Base-by-base conservation (phyloP, 768 basidiomycete species). In the Glaciozyma martinii region DNA sequence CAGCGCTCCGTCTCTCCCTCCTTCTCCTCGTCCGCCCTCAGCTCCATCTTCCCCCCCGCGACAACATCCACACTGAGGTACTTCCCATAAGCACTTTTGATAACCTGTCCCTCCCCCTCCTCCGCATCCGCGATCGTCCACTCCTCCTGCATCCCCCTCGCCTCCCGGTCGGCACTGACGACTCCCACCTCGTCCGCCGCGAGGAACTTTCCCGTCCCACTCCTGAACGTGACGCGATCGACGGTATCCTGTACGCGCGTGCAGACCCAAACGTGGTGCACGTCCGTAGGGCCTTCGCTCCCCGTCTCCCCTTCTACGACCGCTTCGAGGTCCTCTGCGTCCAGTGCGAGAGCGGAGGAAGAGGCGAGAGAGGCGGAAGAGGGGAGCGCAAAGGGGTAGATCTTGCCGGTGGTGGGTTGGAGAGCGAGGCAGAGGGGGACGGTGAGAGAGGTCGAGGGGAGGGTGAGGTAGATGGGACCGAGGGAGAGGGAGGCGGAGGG, bases 111-210 rank as follows among this genome's bases (percentile, higher is more conserved):
- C 15, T 7, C 40, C 8, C 56, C 42, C 1, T 4, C 44, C 29
- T 89, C 76, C 62, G 91, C 79, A 18, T 30, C 33, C 30, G 90
- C 82, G 21, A 90, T 87, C 5, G 87, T 88, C 89, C 90, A 95
- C 76, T 93, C 91, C 76, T 95, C 91, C 76, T 94, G 89, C 6
- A 89, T 87, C 2, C 91, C 92, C 40, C 91, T 82, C 32, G 91
- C 91, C 73, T 95, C 91, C 54, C 88, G 80, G 74, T 89, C 86
- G 52, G 88, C 86, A 68, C 86, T 83, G 19, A 94, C 86, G 25
- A 90, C 79, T 10, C 91, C 91, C 72, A 89, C 85, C 66, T 85
- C 81, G 78, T 93, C 89, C 77, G 87, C 89, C 12, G 88, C 90
- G 55, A 95, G 78, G 75, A 92, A 95, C 77, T 91, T 91, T 15